A percentile compares a stretch with the other conserved stretches of the same genome.
Evolutionary conservation across 768 basidiomycete species (phyloP).

Genomic region (Austroboletus festivus): DNA sequence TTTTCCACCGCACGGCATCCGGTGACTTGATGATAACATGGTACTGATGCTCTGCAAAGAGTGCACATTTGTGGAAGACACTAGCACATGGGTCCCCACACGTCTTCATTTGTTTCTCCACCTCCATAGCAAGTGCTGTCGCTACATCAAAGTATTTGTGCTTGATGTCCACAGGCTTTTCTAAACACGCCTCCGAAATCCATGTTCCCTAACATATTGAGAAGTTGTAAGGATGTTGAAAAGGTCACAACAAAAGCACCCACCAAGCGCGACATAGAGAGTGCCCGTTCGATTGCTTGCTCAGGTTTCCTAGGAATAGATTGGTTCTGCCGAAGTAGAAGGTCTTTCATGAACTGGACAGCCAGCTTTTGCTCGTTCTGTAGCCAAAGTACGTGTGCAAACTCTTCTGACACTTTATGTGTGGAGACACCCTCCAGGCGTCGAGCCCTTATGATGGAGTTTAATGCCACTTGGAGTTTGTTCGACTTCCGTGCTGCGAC

Average conservation of each 20-base stretch:
- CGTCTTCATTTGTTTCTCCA: slow-evolving; percentile 21
- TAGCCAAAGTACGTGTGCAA: slow-evolving; percentile 86
- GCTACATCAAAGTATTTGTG: slow-evolving; percentile 70
- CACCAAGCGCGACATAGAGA: slow-evolving; percentile 65
- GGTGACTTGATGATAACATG: slow-evolving; percentile 65
- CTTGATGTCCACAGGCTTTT: slow-evolving; percentile 71
- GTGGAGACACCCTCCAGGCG: slow-evolving; percentile 46
- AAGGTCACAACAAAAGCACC: slow-evolving; percentile 18
- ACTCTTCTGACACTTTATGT: slow-evolving; percentile 70
- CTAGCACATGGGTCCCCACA: slow-evolving; percentile 41
- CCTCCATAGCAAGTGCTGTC: slow-evolving; percentile 30
- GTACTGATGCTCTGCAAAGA: slow-evolving; percentile 88
- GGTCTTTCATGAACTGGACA: slow-evolving; percentile 61
- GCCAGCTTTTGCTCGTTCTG: slow-evolving; percentile 84
- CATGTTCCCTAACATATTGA: slow-evolving; percentile 69
- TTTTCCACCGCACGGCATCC: slow-evolving; percentile 63
- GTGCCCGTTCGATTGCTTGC: slow-evolving; percentile 32
- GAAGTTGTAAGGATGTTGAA: neutral
- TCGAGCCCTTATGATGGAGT: slow-evolving; percentile 77
- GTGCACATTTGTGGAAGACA: slow-evolving; percentile 79
- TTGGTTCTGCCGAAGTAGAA: slow-evolving; percentile 20
- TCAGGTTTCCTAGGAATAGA: slow-evolving; percentile 10
- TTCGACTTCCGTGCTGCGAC: slow-evolving; percentile 64
- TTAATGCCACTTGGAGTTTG: slow-evolving; percentile 79
- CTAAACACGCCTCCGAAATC: slow-evolving; percentile 83